Evolutionary conservation across 78 protist genomes (phyloP), one percentile per base, ranked within the genome.

Genomic region (Polysphondylium violaceum): DNA sequence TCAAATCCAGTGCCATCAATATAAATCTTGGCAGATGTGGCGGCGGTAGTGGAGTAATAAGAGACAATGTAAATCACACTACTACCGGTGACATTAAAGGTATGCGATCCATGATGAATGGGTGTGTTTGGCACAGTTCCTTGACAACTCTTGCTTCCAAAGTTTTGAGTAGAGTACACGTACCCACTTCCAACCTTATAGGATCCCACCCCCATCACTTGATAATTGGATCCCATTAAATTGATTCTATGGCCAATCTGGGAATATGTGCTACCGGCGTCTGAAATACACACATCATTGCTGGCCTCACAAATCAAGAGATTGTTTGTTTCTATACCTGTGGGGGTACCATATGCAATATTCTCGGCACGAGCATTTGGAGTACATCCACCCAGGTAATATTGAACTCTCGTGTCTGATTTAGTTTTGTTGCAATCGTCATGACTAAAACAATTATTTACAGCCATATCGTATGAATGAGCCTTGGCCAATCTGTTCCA

Each of bases 121-220:
- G 72, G 72, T 8, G 72, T 64, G 7, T 33, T n/a, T 64, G 72
- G 72, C 8, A 64, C 7, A 53, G 60, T n/a, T 29, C 27, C 38
- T n/a, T n/a, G n/a, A 17, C 72, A 35, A 21, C 29, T 5, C 0
- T 21, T 47, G 27, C 51, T 36, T 64, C 53, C 41, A 36, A 64
- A 64, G 38, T 64, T 47, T 64, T 64, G 72, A 4, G 72, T 64
- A 41, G 53, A 64, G 21, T 64, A 64, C 6, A 0, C 0, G 38
- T 64, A 64, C 7, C 17, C 1, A 12, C 53, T 36, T 16, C 31
- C 23, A 4, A 3, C 0, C n/a, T 2, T 4, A 64, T 33, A 36
- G 2, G 21, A 29, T 36, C 72, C 72, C 19, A 64, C 51, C 31
- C 72, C 72, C 19, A 36, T 12, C 6, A 16, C 14, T 25, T n/a